These are phyloP conservation scores for Pythium sukuiense DNA, from an alignment of 352 stramenopile genomes.

Conservation along the genomic window DNA sequence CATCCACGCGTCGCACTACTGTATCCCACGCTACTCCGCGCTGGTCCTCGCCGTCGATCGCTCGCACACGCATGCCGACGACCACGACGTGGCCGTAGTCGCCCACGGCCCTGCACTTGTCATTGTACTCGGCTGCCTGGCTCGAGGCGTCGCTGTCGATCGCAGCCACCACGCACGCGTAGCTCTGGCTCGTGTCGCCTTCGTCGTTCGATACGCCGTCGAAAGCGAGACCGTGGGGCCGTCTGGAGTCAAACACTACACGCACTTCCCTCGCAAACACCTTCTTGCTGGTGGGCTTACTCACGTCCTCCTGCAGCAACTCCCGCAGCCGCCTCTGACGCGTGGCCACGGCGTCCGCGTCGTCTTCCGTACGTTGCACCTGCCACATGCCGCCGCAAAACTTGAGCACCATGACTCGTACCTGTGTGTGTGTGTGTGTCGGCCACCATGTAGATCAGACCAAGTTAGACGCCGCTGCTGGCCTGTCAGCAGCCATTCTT, in stretches of 20 bases:
- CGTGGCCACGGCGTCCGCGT: conserved; percentile 24
- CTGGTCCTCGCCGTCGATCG: conserved; percentile 48
- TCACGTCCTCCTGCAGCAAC: conserved; percentile 26
- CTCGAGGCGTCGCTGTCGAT: conserved; percentile 32
- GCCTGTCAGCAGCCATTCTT: neutral
- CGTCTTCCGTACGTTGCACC: conserved; percentile 15
- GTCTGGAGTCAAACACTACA: conserved; percentile 53
- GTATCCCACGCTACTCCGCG: conserved; percentile 37
- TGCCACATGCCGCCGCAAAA: conserved; percentile 46
- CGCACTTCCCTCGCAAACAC: conserved; percentile 59
- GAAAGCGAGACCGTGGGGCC: conserved; percentile 54
- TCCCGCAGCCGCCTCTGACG: conserved; percentile 30
- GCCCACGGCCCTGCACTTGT: conserved; percentile 34
- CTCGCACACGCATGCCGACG: conserved; percentile 40
- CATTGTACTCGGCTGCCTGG: conserved; percentile 60
- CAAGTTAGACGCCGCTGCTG: neutral
- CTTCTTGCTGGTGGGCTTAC: neutral
- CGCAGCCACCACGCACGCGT: conserved; percentile 45
- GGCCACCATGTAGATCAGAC: too few species aligned
- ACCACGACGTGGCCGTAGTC: conserved; percentile 55
- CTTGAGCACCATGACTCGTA: conserved; percentile 44
- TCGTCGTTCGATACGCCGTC: conserved; percentile 12
- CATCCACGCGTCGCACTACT: conserved; percentile 44
- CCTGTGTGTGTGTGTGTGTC: too few species aligned
- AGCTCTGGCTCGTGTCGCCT: conserved; percentile 7